Evolutionary conservation across 805 yeast species (phyloP).

Genomic region (Saccharomyces mikatae): DNA sequence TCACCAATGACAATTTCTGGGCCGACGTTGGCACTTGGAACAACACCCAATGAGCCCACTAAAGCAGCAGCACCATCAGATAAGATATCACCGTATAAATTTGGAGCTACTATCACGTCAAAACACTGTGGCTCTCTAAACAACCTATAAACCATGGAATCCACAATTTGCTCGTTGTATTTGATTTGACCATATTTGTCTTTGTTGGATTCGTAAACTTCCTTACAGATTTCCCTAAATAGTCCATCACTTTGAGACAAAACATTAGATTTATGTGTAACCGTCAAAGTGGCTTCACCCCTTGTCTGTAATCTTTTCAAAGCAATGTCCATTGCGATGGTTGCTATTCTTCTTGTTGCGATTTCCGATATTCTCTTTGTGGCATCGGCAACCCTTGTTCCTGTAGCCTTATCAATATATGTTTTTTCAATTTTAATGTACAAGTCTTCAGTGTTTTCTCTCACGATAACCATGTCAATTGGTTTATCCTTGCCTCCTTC

Average conservation of each 20-base stretch:
- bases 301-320: conserved; percentile 75
- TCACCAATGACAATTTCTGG: conserved; percentile 95
- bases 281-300: conserved; percentile 59
- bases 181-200: conserved; percentile 52
- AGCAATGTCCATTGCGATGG: conserved; percentile 88
- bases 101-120: conserved; percentile 97
- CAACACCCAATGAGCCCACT: conserved; percentile 95
- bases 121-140: conserved; percentile 96
- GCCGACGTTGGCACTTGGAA: conserved; percentile 97
- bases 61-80: conserved; percentile 98
- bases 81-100: conserved; percentile 93
- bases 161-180: conserved; percentile 93
- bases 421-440: conserved; percentile 89
- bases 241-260: conserved; percentile 88
- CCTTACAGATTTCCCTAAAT: conserved; percentile 73
- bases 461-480: conserved; percentile 94
- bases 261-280: conserved; percentile 95
- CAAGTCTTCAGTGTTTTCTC: conserved; percentile 97
- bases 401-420: conserved; percentile 59
- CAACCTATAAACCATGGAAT: conserved; percentile 98
- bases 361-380: conserved; percentile 89
- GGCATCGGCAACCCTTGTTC: conserved; percentile 91
- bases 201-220: conserved; percentile 41
- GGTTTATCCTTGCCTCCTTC: conserved; percentile 70
- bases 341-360: conserved; percentile 81